Base-by-base conservation (phyloP, 768 basidiomycete genomes). In the Boletus reticulatus region DNA sequence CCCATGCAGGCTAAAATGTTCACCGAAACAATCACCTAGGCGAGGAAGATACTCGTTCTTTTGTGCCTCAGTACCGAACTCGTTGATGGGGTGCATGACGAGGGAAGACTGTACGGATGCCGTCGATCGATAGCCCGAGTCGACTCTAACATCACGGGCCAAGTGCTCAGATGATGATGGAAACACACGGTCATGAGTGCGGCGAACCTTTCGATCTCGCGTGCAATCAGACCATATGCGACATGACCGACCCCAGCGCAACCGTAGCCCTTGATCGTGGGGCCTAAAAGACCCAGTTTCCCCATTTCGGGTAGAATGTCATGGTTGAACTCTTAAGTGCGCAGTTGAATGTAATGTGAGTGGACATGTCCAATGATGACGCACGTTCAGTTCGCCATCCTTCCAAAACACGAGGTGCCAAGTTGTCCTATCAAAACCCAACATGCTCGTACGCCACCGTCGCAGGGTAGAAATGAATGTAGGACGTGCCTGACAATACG, bases 61-160 rank as follows among this genome's bases (percentile, higher is more conserved):
- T 73, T 98, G 94, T 32, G 82, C 85, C 32, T 94, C 87, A 0
- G 87, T 83, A 2, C 96, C 96, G 69, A 94, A 98, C 64, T 89
- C 86, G 67, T 89, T 74, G 62, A 93, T 91, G 10, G 88, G 94
- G 66, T 96, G 92, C 95, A 99, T 99, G 13, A 96, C 93, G 27
- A 99, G 83, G 19, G 93, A 95, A 1, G 91, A 93, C 71, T 98
- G 96, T 4, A 98, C 96, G 17, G 94, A 97, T 59, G 94, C 86
- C 4, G 87, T 95, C 6, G 92, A 95, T 24, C 96, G 89, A 67
- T 97, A 98, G 0, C 96, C 96, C 3, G 95, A 98, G 68, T 99
- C 96, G 38, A 98, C 86, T 58, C 95, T 94, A 62, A 16, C 0
- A 49, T 56, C 54, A 34, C 3, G 43, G n/a, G 8, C 38, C 17